Conservation (phyloP, 2,329 filamentous ascomycete species). For the Beauveria sp. region DNA sequence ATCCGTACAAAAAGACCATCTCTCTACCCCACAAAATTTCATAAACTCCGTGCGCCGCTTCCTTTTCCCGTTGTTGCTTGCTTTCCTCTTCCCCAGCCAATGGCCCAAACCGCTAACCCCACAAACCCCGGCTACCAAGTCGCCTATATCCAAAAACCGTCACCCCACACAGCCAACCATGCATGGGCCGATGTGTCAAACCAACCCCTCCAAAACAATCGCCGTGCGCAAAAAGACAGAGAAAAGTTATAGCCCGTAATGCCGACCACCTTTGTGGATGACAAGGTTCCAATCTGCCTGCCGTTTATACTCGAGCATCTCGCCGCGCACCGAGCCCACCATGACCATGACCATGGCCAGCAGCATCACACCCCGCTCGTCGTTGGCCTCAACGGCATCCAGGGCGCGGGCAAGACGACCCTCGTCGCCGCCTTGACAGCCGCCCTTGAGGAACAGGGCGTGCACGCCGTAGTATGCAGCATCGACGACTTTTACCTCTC, state of each 20-base stretch:
- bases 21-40: not conserved
- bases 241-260: not conserved
- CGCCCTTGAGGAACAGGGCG: conserved; percentile 49
- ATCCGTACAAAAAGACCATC: not conserved
- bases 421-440: conserved; percentile 61
- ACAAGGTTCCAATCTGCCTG: conserved; percentile 71
- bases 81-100: not conserved
- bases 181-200: not conserved
- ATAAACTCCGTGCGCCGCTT: not conserved
- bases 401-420: conserved; percentile 89
- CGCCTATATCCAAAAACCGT: conserved; percentile 8
- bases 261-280: conserved; percentile 50
- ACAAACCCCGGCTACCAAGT: conserved; percentile 6
- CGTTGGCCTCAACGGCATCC: conserved; percentile 82
- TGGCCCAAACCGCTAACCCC: not conserved
- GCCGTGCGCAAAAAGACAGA: not conserved
- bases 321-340: conserved; percentile 34
- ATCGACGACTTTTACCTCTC: conserved; percentile 87
- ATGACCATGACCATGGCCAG: not conserved
- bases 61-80: not conserved
- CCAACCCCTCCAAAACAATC: not conserved
- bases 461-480: conserved; percentile 65
- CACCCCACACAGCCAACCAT: not conserved
- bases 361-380: conserved; percentile 44
- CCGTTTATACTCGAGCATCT: conserved; percentile 65